Evolutionary conservation across 768 basidiomycete genomes (phyloP), one percentile per base, ranked within the genome.

Genomic region (Tylopilus intermedius): DNA sequence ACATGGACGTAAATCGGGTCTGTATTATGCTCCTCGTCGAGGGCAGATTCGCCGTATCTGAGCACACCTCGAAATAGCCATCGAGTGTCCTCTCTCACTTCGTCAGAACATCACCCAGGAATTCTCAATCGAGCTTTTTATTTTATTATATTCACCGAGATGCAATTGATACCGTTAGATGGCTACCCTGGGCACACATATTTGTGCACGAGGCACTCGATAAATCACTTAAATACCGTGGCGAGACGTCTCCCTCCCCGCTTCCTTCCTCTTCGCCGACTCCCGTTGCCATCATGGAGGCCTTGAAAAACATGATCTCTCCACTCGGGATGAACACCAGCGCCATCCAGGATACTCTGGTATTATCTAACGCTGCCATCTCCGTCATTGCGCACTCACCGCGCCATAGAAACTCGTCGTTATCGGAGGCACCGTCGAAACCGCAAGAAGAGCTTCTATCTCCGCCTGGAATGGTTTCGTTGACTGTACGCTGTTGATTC

Each of bases 401-500:
- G 14, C 27, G 3, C 39, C 27, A 3, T 59, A 90, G 90, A 91
- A 90, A 87, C 78, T 90, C 24, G 90, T 93, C 32, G 90, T 93
- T 62, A 87, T 93, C 64, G 90, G 90, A 22, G 90, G 90, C 1
- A 91, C 90, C 0, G 86, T 92, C 21, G 90, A 92, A 67, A 91
- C 89, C 14, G 89, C 89, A 33, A 78, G 90, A 57, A 76, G 90
- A 42, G 85, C 81, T 15, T 90, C 88, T 10, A 75, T 88, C 27
- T 89, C 88, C 5, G 90, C 88, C 11, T 93, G 90, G 90, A 90
- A 87, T 67, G 88, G 88, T 35, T 92, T 93, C 64, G 79, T 93
- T 4, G 90, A 92, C 67, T 92, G 90, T 92, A 54, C 38, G 57
- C 26, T 39, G 27, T 0, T 13, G 13, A 26, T 26, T 49, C 33